Evolutionary conservation across 208 protist species (phyloP).

Genomic region (Leishmania major): DNA sequence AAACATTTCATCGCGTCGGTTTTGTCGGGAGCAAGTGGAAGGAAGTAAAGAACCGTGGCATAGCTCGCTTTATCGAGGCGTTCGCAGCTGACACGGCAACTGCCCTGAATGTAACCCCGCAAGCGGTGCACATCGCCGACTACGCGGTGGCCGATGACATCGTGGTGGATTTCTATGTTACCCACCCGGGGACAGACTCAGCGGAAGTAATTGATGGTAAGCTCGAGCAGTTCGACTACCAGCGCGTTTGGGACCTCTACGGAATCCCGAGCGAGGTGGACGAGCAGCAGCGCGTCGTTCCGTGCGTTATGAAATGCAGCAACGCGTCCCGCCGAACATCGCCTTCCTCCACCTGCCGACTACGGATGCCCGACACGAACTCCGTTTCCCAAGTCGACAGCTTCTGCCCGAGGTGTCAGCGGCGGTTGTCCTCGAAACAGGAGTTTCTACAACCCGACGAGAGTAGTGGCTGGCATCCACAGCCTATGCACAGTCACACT

Average conservation of each 20-base stretch:
- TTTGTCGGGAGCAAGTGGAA: constrained; percentile 70
- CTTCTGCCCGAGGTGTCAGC: constrained; percentile 26
- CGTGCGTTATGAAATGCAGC: constrained; percentile 45
- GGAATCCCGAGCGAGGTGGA: constrained; percentile 29
- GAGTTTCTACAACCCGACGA: neutral
- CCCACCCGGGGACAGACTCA: constrained; percentile 31
- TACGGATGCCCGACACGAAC: constrained; percentile 3
- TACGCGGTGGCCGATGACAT: constrained; percentile 51
- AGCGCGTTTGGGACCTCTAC: constrained; percentile 62
- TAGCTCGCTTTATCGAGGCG: constrained; percentile 38
- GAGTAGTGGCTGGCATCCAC: neutral
- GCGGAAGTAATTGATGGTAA: constrained; percentile 41
- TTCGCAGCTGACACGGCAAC: constrained; percentile 59
- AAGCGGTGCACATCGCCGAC: constrained; percentile 45
- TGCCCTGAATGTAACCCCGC: constrained; percentile 34
- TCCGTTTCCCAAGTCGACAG: constrained; percentile 1
- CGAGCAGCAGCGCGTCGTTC: constrained; percentile 25
- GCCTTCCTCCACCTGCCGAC: constrained; percentile 6
- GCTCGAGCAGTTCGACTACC: constrained; percentile 46
- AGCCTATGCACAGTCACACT: neutral
- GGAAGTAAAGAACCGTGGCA: constrained; percentile 33
- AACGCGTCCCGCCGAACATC: constrained; percentile 21
- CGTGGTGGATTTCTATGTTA: constrained; percentile 62
- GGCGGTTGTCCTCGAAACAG: constrained; percentile 12
- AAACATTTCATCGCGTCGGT: constrained; percentile 71